Base-by-base conservation (phyloP, 495 filamentous ascomycete species). In the Copromyces sp. region DNA sequence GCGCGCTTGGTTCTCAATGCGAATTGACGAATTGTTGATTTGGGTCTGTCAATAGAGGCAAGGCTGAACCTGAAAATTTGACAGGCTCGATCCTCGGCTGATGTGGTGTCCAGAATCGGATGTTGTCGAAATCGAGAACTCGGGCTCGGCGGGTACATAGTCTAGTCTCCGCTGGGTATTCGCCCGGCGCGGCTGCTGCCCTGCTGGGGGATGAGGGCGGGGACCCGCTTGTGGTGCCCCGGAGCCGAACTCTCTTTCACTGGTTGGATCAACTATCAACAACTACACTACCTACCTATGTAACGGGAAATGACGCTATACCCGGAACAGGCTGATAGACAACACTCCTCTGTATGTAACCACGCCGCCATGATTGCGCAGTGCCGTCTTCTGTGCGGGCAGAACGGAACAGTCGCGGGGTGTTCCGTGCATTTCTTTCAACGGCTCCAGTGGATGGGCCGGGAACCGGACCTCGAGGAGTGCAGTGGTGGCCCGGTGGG, bases 51-150 rank as follows among this genome's bases (percentile, higher is more conserved):
- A 59, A 40, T 71, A 17, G 72, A 14, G 69, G 42, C 20, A 40
- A 41, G 17, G 39, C 39, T 39, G 71, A n/a, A 29, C 9, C 37
- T 14, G 24, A 20, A 16, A 69, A 14, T 11, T 70, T 14, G 40
- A 39, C 20, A 69, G 44, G 37, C n/a, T 42, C 35, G 72, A 20
- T 32, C 37, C 73, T 77, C 74, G 71, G 78, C 69, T 78, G 78
- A 78, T 76, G 7, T 73, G 59, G 32, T 70, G 53, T 73, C 72
- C 75, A 72, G 53, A 73, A 80, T 80, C 78, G 72, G 70, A 79
- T 76, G 78, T 76, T 80, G 39, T 11, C 37, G 38, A 70, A 69
- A 69, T 47, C 71, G 70, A 69, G 73, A 69, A 24, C 74, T 69
- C 14, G 53, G 29, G 12, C 53, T 65, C 53, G 53, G 53, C 53